Evolutionary conservation across 176 grass and related monocot genomes (phyloP).

Genomic region (Dactylis glomerata): DNA sequence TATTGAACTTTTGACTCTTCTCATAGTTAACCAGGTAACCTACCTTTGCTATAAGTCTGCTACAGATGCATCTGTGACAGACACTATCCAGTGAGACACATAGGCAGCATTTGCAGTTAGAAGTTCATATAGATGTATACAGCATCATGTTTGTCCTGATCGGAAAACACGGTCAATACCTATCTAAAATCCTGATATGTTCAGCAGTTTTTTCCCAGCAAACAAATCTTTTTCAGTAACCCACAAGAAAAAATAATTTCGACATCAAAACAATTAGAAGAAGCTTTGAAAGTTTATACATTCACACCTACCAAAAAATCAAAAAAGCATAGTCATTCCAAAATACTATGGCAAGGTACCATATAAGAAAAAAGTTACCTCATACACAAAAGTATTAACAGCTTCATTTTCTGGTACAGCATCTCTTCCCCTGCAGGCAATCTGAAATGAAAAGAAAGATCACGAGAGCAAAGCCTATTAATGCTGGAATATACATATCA

Average conservation of each 20-base stretch:
- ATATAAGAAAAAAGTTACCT: constrained; percentile 16
- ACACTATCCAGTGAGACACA: neutral
- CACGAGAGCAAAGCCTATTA: neutral
- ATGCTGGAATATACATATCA: neutral
- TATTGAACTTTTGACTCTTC: neutral
- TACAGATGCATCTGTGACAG: neutral
- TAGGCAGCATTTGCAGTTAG: neutral
- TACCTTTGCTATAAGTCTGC: neutral
- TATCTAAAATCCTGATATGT: neutral
- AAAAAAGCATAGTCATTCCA: neutral
- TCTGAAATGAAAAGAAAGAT: constrained; percentile 39
- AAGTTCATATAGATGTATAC: neutral
- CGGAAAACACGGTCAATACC: neutral
- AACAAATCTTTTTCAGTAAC: neutral
- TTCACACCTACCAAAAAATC: neutral
- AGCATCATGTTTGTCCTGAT: neutral
- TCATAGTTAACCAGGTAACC: neutral
- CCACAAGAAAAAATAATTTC: neutral
- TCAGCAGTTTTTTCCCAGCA: neutral
- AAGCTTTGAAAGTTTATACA: neutral
- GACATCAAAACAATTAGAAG: neutral
- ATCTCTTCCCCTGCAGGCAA: constrained; percentile 74
- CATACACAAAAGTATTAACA: constrained; percentile 51
- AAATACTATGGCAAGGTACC: constrained; percentile 1
- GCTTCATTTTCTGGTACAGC: constrained; percentile 75